Percentiles rank a stretch among this genome's conserved stretches.
Evolutionary conservation across 2,329 filamentous ascomycete genomes (phyloP).

Genomic region (Cladosporium sp.): DNA sequence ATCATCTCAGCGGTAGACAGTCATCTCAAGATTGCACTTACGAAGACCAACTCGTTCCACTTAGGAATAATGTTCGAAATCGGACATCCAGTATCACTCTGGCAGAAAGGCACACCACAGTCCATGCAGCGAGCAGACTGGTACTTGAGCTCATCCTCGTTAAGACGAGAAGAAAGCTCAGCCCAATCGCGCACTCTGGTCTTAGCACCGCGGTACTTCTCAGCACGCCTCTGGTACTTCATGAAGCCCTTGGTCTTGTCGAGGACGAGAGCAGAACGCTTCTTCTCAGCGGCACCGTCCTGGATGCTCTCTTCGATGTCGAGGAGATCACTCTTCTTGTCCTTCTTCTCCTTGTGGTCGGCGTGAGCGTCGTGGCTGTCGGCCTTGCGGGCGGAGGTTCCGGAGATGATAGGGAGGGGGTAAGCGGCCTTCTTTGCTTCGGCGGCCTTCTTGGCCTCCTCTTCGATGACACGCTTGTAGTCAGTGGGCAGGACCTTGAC

Average conservation of each 20-base stretch:
- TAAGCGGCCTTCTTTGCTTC: slow-evolving; percentile 83
- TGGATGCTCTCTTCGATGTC: slow-evolving; percentile 92
- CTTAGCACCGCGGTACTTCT: slow-evolving; percentile 87
- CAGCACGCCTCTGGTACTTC: slow-evolving; percentile 88
- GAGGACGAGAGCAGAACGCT: slow-evolving; percentile 84
- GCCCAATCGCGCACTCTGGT: slow-evolving; percentile 90
- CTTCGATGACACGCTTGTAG: slow-evolving; percentile 88
- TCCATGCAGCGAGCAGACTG: slow-evolving; percentile 98
- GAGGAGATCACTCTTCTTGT: slow-evolving; percentile 62
- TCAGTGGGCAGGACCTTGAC: slow-evolving; percentile 92
- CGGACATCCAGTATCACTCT: slow-evolving; percentile 92
- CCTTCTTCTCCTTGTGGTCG: slow-evolving; percentile 61
- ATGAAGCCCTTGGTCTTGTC: slow-evolving; percentile 98
- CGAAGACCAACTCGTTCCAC: slow-evolving; percentile 78
- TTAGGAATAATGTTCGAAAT: slow-evolving; percentile 98
- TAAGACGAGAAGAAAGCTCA: slow-evolving; percentile 81
- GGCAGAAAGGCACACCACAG: slow-evolving; percentile 96
- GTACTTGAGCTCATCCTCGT: slow-evolving; percentile 94
- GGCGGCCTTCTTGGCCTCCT: slow-evolving; percentile 82
- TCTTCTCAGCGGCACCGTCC: slow-evolving; percentile 83
- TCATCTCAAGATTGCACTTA: background rate
- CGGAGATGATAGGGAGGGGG: slow-evolving; percentile 73
- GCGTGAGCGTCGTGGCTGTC: slow-evolving; percentile 57
- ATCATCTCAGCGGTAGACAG: background rate
- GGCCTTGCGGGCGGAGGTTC: slow-evolving; percentile 58